phyloP scores from a whole-genome alignment of 192 early-diverging fungal genomes.

The Podila minutissima region DNA sequence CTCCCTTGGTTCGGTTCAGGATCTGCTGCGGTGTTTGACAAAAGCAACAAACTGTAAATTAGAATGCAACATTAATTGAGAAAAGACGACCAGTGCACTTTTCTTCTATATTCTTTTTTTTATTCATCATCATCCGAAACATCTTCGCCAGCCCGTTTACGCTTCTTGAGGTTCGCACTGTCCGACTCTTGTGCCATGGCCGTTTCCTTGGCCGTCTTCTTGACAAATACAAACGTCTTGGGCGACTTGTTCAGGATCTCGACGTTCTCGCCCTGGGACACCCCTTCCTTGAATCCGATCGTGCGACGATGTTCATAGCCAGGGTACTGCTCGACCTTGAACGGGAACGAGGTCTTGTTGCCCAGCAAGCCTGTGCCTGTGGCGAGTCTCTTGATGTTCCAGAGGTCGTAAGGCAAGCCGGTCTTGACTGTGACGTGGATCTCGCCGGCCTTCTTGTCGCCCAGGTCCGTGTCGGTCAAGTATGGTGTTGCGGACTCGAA shows the following conservation, averaged over 20 bases:
- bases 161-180: conserved; percentile 35
- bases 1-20: no score
- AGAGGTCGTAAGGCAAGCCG: conserved; percentile 86
- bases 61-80: no score
- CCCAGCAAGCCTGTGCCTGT: conserved; percentile 67
- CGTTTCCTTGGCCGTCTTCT: conserved; percentile 55
- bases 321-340: conserved; percentile 74
- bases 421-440: conserved; percentile 90
- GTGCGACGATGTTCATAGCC: conserved; percentile 95
- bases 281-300: conserved; percentile 89
- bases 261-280: conserved; percentile 77
- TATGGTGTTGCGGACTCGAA: conserved; percentile 66
- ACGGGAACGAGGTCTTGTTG: conserved; percentile 65
- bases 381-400: conserved; percentile 87
- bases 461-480: conserved; percentile 53
- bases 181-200: conserved; percentile 51
- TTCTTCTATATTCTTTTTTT: no score
- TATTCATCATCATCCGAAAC: conserved; percentile 48
- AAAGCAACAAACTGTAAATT: no score
- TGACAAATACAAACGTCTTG: conserved; percentile 78
- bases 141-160: conserved; percentile 47
- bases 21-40: no score
- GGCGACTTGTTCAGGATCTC: conserved; percentile 78
- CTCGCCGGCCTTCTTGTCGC: conserved; percentile 60
- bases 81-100: background rate